Evolutionary conservation across 2,329 filamentous ascomycete species (phyloP).

Genomic region (Aspergillus versicolor): DNA sequence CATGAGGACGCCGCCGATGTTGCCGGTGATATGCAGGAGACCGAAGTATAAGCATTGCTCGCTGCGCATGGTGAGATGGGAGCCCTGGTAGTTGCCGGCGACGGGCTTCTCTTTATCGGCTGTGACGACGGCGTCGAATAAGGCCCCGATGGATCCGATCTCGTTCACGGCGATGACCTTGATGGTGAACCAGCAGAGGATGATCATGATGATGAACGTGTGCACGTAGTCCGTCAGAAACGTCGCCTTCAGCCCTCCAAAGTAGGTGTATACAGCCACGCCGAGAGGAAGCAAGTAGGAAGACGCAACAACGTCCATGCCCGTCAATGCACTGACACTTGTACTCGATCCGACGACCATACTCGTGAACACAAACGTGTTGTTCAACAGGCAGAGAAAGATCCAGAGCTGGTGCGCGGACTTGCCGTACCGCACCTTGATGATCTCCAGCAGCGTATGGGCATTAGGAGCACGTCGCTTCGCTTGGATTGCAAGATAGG

Average conservation of each 20-base stretch:
- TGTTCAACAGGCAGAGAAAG: background rate
- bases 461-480: background rate
- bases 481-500: too few species aligned
- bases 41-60: constrained; percentile 3
- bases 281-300: constrained; percentile 2
- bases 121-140: background rate
- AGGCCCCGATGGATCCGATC: too few species aligned
- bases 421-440: background rate
- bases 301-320: background rate
- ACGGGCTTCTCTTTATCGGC: constrained; percentile 5
- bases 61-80: constrained; percentile 3
- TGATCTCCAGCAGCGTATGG: background rate
- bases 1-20: constrained; percentile 3
- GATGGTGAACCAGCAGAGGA: constrained; percentile 3
- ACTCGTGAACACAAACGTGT: constrained; percentile 1
- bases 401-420: background rate
- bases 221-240: constrained; percentile 5
- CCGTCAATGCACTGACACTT: background rate
- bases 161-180: background rate
- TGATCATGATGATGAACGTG: constrained; percentile 1
- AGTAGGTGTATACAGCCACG: constrained; percentile 2
- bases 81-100: constrained; percentile 3
- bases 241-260: constrained; percentile 1
- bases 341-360: constrained; percentile 3
- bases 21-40: background rate